phyloP scores from a whole-genome alignment of 2,329 filamentous ascomycete species.

The Verticillium zaregamsianum region DNA sequence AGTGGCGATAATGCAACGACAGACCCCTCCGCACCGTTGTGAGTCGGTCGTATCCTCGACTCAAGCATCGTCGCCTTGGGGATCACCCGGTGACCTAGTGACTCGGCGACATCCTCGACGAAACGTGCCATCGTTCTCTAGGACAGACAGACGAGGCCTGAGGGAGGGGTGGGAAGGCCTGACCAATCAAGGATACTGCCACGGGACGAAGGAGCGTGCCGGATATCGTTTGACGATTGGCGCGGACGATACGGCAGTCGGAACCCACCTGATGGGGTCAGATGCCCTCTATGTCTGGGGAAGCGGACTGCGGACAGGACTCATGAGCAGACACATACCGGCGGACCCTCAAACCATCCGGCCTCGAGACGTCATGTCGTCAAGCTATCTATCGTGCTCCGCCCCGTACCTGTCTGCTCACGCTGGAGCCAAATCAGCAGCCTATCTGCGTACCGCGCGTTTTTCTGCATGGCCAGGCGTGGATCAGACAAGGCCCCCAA shows the following conservation, averaged over 20 bases:
- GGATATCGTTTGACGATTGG: neutral
- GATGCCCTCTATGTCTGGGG: neutral
- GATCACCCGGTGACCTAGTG: neutral
- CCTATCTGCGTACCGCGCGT: neutral
- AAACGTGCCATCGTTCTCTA: neutral
- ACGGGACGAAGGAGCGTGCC: neutral
- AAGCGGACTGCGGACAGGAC: neutral
- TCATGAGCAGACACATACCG: neutral
- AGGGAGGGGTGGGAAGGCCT: neutral
- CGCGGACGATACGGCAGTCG: neutral
- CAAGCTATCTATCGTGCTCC: neutral
- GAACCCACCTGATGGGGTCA: neutral
- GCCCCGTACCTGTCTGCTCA: neutral
- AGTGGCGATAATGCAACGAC: neutral
- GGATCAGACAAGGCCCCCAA: neutral
- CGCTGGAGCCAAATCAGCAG: neutral
- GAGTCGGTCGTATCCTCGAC: neutral
- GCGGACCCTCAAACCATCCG: neutral
- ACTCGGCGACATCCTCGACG: neutral
- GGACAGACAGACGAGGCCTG: neutral
- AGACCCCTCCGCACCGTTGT: neutral
- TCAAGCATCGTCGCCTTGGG: neutral
- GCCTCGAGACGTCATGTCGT: neutral
- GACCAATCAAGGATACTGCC: neutral
- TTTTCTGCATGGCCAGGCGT: neutral